Evolutionary conservation across 1,284 basidiomycete genomes (phyloP).

Genomic region (Marasmius oreades): DNA sequence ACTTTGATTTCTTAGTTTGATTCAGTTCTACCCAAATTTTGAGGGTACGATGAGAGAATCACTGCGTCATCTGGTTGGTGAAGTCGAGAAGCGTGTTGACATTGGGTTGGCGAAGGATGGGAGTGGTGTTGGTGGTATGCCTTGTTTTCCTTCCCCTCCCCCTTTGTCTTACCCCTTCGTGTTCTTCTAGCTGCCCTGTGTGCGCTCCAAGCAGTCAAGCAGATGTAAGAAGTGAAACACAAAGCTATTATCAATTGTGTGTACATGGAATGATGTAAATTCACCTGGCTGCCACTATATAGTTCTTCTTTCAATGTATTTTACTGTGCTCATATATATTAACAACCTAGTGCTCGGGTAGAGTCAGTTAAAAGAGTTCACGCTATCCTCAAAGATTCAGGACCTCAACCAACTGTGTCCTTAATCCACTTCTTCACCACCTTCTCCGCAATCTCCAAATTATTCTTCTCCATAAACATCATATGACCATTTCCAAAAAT

Average conservation of each 20-base stretch:
- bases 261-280: too few species aligned
- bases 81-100: slow-evolving; percentile 75
- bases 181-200: slow-evolving; percentile 55
- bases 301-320: slow-evolving; percentile 6
- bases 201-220: slow-evolving; percentile 15
- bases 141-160: slow-evolving; percentile 13
- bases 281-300: neutral
- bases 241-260: too few species aligned
- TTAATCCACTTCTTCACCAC: slow-evolving; percentile 38
- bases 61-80: slow-evolving; percentile 74
- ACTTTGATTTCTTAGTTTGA: slow-evolving; percentile 50
- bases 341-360: too few species aligned
- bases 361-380: too few species aligned
- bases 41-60: slow-evolving; percentile 73
- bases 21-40: slow-evolving; percentile 89
- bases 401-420: slow-evolving; percentile 5
- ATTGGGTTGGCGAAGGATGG: slow-evolving; percentile 97
- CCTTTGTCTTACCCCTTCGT: slow-evolving; percentile 2
- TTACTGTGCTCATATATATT: neutral
- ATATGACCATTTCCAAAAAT: slow-evolving; percentile 48
- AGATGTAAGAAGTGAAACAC: neutral
- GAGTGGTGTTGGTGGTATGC: slow-evolving; percentile 90
- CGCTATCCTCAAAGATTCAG: too few species aligned
- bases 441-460: slow-evolving; percentile 33
- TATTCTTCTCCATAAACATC: slow-evolving; percentile 52